Base-by-base conservation (phyloP, 2,329 filamentous ascomycete species). In the Monilinia laxa region DNA sequence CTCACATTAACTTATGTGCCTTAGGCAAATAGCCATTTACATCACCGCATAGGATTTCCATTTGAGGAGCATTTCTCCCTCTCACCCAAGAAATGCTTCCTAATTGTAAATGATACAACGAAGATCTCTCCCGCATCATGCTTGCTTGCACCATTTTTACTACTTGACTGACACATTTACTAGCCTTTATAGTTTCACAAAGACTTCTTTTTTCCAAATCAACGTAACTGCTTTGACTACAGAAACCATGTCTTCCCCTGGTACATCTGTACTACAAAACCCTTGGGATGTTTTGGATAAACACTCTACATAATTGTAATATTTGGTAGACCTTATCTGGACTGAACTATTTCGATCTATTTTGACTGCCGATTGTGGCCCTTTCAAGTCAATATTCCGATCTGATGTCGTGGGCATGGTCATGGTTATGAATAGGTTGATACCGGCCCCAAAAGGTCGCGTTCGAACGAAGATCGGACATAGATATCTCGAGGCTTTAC, bases 401-500 rank as follows among this genome's bases (percentile, higher is more conserved):
- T 63, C 64, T 67, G 52, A 67, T 63, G 66, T 65, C 45, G 57
- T 52, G 55, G 47, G 57, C 54, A 68, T 65, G 62, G 65, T 68
- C 59, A 69, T 68, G 63, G 68, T 68, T 57, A 71, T 71, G 68
- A 69, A 68, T 49, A 62, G 66, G 51, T 66, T 70, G 63, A 60
- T 52, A 59, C 63, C 72, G 38, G 71, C 72, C 12, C 73, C 73
- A n/a, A 75, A 74, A 68, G 72, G 72, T 53, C 70, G 74, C 47
- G 71, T 73, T 18, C 68, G 74, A 64, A 74, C 71, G 28, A 62
- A 69, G 12, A 74, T 76, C 12, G 75, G 75, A 40, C 74, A 74
- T 67, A 75, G 71, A 65, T 76, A 76, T 35, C 71, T 76, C 20
- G 73, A 76, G 42, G 74, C 74, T 40, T 59, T 76, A 45, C 75